Evolutionary conservation across 306 rosid species (phyloP), one percentile per base, ranked within the genome.

Genomic region (Vigna radiata): DNA sequence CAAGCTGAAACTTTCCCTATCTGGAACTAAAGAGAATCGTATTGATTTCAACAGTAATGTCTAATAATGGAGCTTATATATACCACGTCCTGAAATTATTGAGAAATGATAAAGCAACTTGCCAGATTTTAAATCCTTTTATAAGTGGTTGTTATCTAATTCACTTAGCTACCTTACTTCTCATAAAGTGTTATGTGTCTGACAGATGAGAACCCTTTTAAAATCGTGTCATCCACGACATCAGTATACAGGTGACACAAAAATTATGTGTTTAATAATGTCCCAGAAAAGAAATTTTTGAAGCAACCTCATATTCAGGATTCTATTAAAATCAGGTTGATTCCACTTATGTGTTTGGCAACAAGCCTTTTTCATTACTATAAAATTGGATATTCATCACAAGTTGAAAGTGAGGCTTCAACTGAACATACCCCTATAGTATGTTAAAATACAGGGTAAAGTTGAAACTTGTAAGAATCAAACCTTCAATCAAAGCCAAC

Each of bases 401-500:
- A 61, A n/a, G 27, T 63, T 60, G 74, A 72, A 83, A 33, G 54
- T 66, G 81, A 77, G 75, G 69, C 83, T 82, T 67, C 81, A 48
- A 67, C 80, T 65, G 36, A 70, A 15, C 19, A 31, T 72, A 79
- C 70, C 84, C 83, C 83, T 70, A 82, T 43, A 71, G 33, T 60
- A 61, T 50, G 85, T 72, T 71, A 64, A 74, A 78, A 81, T 85
- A 86, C 82, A 83, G 68, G 80, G 73, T 29, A 72, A 56, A 79
- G 72, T 68, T 48, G 47, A 61, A 56, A 77, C 68, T 36, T 63
- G 13, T 1, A 37, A 37, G 71, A 81, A 65, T 82, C 86, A 81
- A 79, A 83, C 72, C 84, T 77, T 77, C 55, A 73, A 81, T 68
- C 73, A 80, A 77, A 65, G 74, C 80, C 61, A 72, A 78, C 65